Conservation (phyloP, 257 asterid species). For the Parsonsia alboflavescens region DNA sequence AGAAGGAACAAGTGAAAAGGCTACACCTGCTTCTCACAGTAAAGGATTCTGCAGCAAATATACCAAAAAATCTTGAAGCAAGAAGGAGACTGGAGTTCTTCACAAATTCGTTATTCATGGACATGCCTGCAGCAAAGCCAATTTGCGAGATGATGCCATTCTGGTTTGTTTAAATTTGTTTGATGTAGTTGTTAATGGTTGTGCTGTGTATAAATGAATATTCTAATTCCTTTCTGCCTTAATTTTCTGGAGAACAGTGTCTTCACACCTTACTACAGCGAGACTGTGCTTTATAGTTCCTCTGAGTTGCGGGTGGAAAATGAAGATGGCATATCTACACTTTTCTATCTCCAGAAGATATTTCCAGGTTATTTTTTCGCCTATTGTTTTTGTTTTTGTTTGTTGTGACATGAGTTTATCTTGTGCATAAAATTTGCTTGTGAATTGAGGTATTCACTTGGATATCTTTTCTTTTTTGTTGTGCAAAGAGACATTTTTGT, state of each 20-base stretch:
- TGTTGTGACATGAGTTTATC: not conserved
- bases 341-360: slow-evolving; percentile 95
- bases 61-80: slow-evolving; percentile 98
- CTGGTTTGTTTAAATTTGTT: slow-evolving; percentile 43
- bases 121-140: slow-evolving; percentile 90
- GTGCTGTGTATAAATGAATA: slow-evolving; percentile 1
- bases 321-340: slow-evolving; percentile 94
- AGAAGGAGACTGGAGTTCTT: slow-evolving; percentile 88
- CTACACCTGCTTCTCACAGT: slow-evolving; percentile 92
- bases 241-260: slow-evolving; percentile 52
- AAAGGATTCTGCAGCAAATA: slow-evolving; percentile 87
- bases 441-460: not conserved
- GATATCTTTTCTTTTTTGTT: not conserved
- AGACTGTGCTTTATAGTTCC: slow-evolving; percentile 94
- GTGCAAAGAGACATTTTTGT: not conserved
- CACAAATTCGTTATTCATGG: slow-evolving; percentile 90
- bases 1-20: slow-evolving; percentile 98
- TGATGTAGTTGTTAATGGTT: slow-evolving; percentile 5
- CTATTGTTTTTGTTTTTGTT: not conserved
- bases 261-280: slow-evolving; percentile 99
- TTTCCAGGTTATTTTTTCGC: slow-evolving; percentile 61
- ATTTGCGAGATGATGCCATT: slow-evolving; percentile 90
- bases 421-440: not conserved
- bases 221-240: slow-evolving; percentile 25
- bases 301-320: slow-evolving; percentile 83